Base-by-base conservation (phyloP, 257 asterid genomes). In the Capsicum chinense region DNA sequence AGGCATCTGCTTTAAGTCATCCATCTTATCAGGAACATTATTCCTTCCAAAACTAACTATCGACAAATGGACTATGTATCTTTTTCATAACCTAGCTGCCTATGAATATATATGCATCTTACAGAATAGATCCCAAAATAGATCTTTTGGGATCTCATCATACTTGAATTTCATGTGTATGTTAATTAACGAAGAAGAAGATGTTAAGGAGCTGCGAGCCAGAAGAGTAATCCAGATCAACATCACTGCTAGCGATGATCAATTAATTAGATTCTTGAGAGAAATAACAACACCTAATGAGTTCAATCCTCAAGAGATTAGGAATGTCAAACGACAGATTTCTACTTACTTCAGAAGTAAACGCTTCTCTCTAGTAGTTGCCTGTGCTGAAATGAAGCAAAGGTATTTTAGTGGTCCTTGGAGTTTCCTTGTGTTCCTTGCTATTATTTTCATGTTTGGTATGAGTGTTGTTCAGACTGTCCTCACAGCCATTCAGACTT, bases 41-140 rank as follows among this genome's bases (percentile, higher is more conserved):
- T 37, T 68, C 52, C 76, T 68, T 68, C 76, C 76, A 14, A 50
- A 0, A 68, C 26, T 68, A 68, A 14, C 26, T 37, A 37, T 68
- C 3, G 1, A 7, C 0, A 14, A 37, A 37, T 15, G 26, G 78
- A 39, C 4, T 1, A 0, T 7, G 8, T 0, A 4, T 0, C 26
- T 3, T 44, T 15, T 1, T 15, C 1, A 3, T 7, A 69, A 69
- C 0, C 14, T 69, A 8, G 26, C 4, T 4, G 8, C 54, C 39
- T 69, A 0, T 3, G 78, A 69, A 69, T 0, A 1, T 39, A 7
- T 0, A 0, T 7, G 7, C 79, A 9, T 0, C 2, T 10, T 0
- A 16, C 14, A 8, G 1, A 0, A 17, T 70, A 70, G 8, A 70
- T 26, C 33, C 33, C 33, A 26, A 26, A 26, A 26, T 26, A 26